Evolutionary conservation across 371 early-diverging fungal genomes (phyloP).

Genomic region (Capillidium heterosporum): DNA sequence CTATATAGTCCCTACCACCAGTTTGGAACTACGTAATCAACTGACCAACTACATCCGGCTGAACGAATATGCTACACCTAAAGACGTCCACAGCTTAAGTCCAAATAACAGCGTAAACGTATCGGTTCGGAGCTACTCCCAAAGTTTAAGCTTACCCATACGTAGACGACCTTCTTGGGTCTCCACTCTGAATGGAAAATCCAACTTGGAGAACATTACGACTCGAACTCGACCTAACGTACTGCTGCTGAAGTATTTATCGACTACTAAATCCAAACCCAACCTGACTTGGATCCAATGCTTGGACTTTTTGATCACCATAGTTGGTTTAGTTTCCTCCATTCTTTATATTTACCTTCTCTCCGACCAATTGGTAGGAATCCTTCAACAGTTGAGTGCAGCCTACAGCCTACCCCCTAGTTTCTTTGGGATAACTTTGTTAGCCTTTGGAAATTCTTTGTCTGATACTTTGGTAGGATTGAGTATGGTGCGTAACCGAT

Average conservation of each 20-base stretch:
- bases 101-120: too few relatives aligned
- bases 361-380: slow-evolving; percentile 9
- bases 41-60: too few relatives aligned
- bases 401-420: slow-evolving; percentile 3
- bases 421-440: slow-evolving; percentile 10
- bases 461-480: slow-evolving; percentile 8
- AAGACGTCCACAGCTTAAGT: too few relatives aligned
- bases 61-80: too few relatives aligned
- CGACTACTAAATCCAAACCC: not conserved
- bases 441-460: slow-evolving; percentile 14
- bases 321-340: slow-evolving; percentile 6
- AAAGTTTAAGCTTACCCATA: too few relatives aligned
- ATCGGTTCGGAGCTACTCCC: too few relatives aligned
- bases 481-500: slow-evolving; percentile 9
- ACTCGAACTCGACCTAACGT: not conserved
- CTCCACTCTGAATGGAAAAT: not conserved
- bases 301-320: not conserved
- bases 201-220: not conserved
- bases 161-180: not conserved
- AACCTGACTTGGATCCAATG: not conserved
- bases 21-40: too few relatives aligned
- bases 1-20: too few relatives aligned
- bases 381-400: slow-evolving; percentile 4
- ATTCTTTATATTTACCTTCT: slow-evolving; percentile 11
- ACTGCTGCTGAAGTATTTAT: not conserved